Base-by-base conservation (phyloP, 2,329 filamentous ascomycete genomes). In the Sporothrix sp. region DNA sequence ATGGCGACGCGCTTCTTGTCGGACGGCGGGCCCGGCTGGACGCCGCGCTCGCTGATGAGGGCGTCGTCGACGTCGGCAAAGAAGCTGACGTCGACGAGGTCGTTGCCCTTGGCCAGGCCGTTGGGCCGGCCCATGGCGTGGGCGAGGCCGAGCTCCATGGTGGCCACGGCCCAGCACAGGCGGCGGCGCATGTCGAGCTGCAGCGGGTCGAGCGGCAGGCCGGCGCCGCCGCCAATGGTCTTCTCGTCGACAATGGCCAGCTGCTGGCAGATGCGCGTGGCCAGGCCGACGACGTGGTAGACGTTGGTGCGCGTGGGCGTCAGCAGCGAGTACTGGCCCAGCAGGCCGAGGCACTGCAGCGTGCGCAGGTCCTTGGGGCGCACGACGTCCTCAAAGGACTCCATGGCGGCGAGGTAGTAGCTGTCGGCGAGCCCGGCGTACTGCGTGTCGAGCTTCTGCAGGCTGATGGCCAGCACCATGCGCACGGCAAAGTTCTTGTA, bases 361-460 rank as follows among this genome's bases (percentile, higher is more conserved):
- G 93, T 94, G 60, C 84, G 90, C 13, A 98, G 70, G 63, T 97
- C 87, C 73, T 95, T 95, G n/a, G 84, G 82, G 48, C 83, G 82
- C 50, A 97, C 77, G 10, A 94, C 82, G 3, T 81, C 80, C 64
- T 96, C 87, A 54, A 97, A 81, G 59, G 83, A 83, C 55, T 84
- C 81, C 69, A 97, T 82, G 5, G 91, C 91, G 21, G 90, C 86
- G 20, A 96, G 75, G 62, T 96, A 97, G 68, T 95, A 97, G 63
- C 88, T 90, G 66, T 97, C 91, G 27, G 93, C 91, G 25, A 97
- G 72, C 21, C 90, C 90, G n/a, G 90, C 89, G 65, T 93, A 97
- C 57, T 87, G 82, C 0, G 84, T 79, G 62, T 90, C 87, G 60
- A 96, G 75, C 66, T 94, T 95, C 66, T 97, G 91, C 66, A 97